Evolutionary conservation across 805 yeast genomes (phyloP).

Genomic region (Metschnikowia drakensbergensis): DNA sequence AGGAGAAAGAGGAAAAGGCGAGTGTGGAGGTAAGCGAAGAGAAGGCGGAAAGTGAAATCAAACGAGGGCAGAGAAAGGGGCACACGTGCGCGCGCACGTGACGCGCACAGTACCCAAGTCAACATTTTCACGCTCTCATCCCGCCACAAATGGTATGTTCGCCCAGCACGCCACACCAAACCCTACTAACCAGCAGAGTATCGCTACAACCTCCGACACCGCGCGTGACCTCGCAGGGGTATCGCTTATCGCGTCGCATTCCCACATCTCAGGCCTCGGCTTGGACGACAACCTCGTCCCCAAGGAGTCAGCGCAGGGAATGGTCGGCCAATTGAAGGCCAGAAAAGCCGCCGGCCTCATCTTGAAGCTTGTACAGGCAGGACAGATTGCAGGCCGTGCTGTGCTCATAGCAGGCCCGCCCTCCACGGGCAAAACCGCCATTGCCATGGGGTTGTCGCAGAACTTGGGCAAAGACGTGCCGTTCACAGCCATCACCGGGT

Average conservation of each 20-base stretch:
- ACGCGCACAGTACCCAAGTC: background rate
- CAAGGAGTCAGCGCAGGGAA: slow-evolving; percentile 75
- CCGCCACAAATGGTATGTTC: slow-evolving; percentile 12
- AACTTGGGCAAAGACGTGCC: slow-evolving; percentile 79
- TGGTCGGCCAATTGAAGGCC: slow-evolving; percentile 96
- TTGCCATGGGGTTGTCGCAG: slow-evolving; percentile 89
- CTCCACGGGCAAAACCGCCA: slow-evolving; percentile 97
- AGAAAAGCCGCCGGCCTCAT: slow-evolving; percentile 95
- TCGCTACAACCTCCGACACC: slow-evolving; percentile 21
- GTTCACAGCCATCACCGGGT: slow-evolving; percentile 91
- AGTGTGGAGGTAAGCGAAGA: too few species aligned
- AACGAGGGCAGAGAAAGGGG: too few species aligned
- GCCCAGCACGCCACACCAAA: background rate
- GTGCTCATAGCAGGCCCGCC: slow-evolving; percentile 97
- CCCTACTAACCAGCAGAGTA: slow-evolving; percentile 16
- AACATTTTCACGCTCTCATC: slow-evolving; percentile 4
- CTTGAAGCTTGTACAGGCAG: slow-evolving; percentile 87
- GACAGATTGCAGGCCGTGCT: slow-evolving; percentile 95
- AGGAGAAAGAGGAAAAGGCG: too few species aligned
- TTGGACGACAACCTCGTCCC: slow-evolving; percentile 88
- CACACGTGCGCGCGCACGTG: slow-evolving; percentile 1
- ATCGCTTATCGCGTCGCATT: slow-evolving; percentile 92
- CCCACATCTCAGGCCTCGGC: slow-evolving; percentile 96
- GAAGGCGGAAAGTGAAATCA: too few species aligned
- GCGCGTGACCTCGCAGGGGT: slow-evolving; percentile 41